Evolutionary conservation across 2,329 filamentous ascomycete genomes (phyloP), one percentile per base, ranked within the genome.

Genomic region (Fusarium palustre): DNA sequence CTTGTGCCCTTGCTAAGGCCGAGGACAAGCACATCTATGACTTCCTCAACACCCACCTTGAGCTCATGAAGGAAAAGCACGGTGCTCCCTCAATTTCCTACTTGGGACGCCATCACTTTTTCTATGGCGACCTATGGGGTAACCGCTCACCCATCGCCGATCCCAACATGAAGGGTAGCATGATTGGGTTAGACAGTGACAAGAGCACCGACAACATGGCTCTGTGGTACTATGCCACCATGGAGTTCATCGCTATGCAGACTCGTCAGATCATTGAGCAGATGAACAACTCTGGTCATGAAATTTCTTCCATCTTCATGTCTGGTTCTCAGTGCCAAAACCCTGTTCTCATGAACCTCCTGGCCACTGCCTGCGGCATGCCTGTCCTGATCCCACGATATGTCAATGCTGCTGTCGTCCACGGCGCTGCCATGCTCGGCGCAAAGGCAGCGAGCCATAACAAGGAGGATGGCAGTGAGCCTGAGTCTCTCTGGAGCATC

Each of bases 201-300:
- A 94, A 92, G 80, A 92, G 89, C 73, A 87, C 96, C 49, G 93
- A 97, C 76, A 91, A 93, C 54, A 88, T 99, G 53, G 94, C 95
- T 1, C 83, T 97, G 24, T 91, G 94, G 82, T 99, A 99, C 83
- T 98, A 97, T 77, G 93, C 89, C 25, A 97, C 95, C 5, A 93
- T 99, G 88, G 96, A 99, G 82, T 98, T 98, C 81, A 98, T 99
- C 75, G 94, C 96, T 31, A 88, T 98, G 79, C 96, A 99, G 81
- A 99, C 96, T 1, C 90, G 92, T 61, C 96, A 99, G 80, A 99
- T 99, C 75, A 87, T 99, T 69, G 91, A 97, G 75, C 88, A 91
- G 36, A 97, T 99, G 94, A 99, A 98, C 84, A 84, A 87, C 47
- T 85, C 93, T 2, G 96, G 96, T 12, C 96, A 99, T 82, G 84